Evolutionary conservation across 2,329 filamentous ascomycete species (phyloP).

Genomic region (Colletotrichum musae): DNA sequence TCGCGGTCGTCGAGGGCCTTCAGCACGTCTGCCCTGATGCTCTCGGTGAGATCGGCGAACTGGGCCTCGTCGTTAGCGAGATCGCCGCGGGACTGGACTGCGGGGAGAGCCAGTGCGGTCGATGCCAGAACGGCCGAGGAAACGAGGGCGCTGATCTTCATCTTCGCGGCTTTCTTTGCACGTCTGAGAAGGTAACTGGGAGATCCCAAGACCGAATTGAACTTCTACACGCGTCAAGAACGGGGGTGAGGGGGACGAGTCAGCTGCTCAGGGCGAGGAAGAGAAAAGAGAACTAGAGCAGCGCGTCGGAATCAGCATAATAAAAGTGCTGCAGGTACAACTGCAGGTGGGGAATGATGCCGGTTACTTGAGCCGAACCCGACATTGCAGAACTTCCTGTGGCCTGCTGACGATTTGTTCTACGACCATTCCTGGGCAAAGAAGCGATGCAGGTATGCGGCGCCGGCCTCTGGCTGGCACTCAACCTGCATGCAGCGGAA

Average conservation of each 20-base stretch:
- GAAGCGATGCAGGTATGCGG: constrained; percentile 17
- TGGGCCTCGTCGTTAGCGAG: constrained; percentile 31
- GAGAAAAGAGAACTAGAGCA: background rate
- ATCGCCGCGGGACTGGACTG: constrained; percentile 35
- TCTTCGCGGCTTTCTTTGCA: background rate
- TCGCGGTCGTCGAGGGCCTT: constrained; percentile 41
- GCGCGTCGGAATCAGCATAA: background rate
- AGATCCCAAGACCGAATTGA: background rate
- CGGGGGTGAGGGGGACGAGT: background rate
- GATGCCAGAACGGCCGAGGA: constrained; percentile 40
- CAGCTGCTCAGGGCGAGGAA: constrained; percentile 7
- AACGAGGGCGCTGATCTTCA: constrained; percentile 39
- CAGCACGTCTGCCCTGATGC: constrained; percentile 43
- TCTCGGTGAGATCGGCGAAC: constrained; percentile 42
- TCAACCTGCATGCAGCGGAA: constrained; percentile 14
- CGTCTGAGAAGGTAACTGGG: background rate
- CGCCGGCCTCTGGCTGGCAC: background rate
- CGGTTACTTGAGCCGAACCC: constrained; percentile 6
- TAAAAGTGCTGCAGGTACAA: background rate
- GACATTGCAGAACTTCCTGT: constrained; percentile 4
- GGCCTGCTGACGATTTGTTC: background rate
- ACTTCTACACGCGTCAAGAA: background rate
- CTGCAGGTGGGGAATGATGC: constrained; percentile 2
- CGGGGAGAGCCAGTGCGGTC: constrained; percentile 34
- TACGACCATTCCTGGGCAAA: background rate